phyloP scores from a whole-genome alignment of 129 eudicot genomes.

The Oenanthe sinensis region DNA sequence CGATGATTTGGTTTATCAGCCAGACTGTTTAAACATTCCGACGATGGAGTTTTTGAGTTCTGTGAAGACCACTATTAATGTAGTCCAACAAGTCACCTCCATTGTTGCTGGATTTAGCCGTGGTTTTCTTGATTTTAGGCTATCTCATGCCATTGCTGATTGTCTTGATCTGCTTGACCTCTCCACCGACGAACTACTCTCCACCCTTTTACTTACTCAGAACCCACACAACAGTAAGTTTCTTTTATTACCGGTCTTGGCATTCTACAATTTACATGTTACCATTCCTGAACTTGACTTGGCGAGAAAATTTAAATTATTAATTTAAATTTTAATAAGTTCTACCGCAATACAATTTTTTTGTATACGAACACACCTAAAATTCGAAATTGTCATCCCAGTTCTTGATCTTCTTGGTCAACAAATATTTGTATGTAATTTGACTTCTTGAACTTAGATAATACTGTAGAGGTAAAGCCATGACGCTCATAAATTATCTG shows the following conservation, averaged over 20 bases:
- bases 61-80: slow-evolving; percentile 43
- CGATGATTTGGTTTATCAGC: not conserved
- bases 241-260: not conserved
- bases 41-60: slow-evolving; percentile 41
- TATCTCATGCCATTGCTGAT: slow-evolving; percentile 60
- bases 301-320: too few relatives aligned
- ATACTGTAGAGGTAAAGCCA: not conserved
- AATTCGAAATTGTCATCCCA: not conserved
- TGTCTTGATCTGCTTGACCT: slow-evolving; percentile 86
- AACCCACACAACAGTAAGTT: slow-evolving; percentile 22
- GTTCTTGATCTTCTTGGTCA: not conserved
- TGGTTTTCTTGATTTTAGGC: slow-evolving; percentile 38
- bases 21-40: slow-evolving; percentile 48
- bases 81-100: slow-evolving; percentile 44
- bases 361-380: too few relatives aligned
- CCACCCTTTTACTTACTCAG: slow-evolving; percentile 59
- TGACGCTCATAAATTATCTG: not conserved
- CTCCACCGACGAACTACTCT: slow-evolving; percentile 52
- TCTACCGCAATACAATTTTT: too few relatives aligned
- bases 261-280: not conserved
- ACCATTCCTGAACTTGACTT: too few relatives aligned
- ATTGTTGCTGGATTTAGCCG: slow-evolving; percentile 35
- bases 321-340: too few relatives aligned
- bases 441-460: not conserved
- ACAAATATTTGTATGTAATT: not conserved